Evolutionary conservation across 2,329 filamentous ascomycete species (phyloP), one percentile per base, ranked within the genome.

Genomic region (Talaromyces sp.): DNA sequence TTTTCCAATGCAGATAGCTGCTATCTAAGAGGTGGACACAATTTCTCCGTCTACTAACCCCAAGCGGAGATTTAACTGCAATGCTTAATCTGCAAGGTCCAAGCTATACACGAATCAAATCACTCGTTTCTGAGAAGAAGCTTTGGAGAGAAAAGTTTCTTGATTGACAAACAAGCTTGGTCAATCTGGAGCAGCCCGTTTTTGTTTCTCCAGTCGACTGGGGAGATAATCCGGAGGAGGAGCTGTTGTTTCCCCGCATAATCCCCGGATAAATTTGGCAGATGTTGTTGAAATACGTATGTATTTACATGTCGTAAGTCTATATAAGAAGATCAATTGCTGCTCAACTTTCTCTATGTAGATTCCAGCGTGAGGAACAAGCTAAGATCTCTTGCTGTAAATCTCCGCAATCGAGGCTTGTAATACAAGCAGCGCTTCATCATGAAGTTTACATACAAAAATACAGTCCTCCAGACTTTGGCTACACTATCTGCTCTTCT

Each of bases 1-100:
- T n/a, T n/a, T n/a, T n/a, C n/a, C n/a, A n/a, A n/a, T 50, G 31
- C n/a, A 1, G 8, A 64, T 25, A 35, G 40, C 21, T 46, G 6
- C 25, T 25, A 42, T n/a, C 63, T 68, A 4, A 70, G 63, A 70
- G 69, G 69, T 70, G 69, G 68, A 70, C 58, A 23, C 42, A 56
- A 67, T 69, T 70, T 69, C 65, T 69, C 69, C 68, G 66, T 64
- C 62, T 52, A 42, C 55, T 58, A 61, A 39, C 56, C 58, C 18
- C 44, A 54, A 59, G 18, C 37, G 44, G 42, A 54, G 48, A 54
- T 54, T n/a, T 35, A 14, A n/a, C 25, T 50, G 25, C 14, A 12
- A 50, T 11, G 46, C 46, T 23, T n/a, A 50, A 50, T n/a, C 25
- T 25, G 57, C 52, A 39, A 54, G 42, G 39, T 28, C 21, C 42